A percentile compares a stretch with the other conserved stretches of the same genome.
phyloP scores from a whole-genome alignment of 2,329 filamentous ascomycete species.

The Aureobasidium sp. region DNA sequence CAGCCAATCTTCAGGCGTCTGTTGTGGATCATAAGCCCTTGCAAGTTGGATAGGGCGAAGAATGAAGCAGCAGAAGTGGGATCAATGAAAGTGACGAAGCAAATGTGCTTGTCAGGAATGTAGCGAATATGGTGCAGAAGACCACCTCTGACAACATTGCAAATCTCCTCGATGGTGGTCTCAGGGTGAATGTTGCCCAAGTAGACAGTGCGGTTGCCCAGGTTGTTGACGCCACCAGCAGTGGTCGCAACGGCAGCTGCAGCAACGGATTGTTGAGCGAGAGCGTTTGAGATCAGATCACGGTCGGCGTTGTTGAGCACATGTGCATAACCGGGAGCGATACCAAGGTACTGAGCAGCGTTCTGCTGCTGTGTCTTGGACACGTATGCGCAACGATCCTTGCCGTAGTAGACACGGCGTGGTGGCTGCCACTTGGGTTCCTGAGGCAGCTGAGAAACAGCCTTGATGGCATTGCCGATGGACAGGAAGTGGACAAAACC shows the following conservation, averaged over 20 bases:
- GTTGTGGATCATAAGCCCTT: conserved; percentile 99
- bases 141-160: conserved; percentile 94
- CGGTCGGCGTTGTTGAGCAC: conserved; percentile 93
- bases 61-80: conserved; percentile 96
- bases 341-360: conserved; percentile 93
- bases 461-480: conserved; percentile 97
- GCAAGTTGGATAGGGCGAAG: conserved; percentile 93
- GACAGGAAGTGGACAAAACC: conserved; percentile 97
- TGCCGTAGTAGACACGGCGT: conserved; percentile 94
- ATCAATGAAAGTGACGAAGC: conserved; percentile 99
- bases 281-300: conserved; percentile 89
- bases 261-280: conserved; percentile 95
- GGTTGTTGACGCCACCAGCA: conserved; percentile 91
- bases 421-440: conserved; percentile 96
- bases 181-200: conserved; percentile 98
- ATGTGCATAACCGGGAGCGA: conserved; percentile 92
- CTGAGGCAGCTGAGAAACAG: conserved; percentile 89
- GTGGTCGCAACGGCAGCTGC: conserved; percentile 94
- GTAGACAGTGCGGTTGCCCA: conserved; percentile 96
- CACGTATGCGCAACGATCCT: conserved; percentile 95
- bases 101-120: conserved; percentile 99
- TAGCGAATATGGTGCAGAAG: conserved; percentile 97
- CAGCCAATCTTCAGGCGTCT: conserved; percentile 95
- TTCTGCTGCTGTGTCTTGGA: conserved; percentile 99
- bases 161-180: conserved; percentile 98